phyloP scores from a whole-genome alignment of 2,329 filamentous ascomycete genomes.

The Arthrocladium fulminans region DNA sequence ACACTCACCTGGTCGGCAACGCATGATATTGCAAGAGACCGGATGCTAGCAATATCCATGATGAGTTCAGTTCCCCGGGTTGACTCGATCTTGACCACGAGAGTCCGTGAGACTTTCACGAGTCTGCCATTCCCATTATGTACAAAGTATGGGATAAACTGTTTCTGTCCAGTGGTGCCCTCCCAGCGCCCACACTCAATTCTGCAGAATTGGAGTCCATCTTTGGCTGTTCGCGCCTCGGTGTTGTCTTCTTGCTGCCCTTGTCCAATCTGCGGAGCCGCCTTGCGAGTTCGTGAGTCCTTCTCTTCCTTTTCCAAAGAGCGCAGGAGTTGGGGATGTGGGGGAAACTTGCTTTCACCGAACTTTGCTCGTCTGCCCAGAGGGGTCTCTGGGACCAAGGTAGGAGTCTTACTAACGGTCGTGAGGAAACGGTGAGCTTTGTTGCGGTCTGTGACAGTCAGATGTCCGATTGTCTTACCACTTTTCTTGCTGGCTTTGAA shows the following conservation, averaged over 20 bases:
- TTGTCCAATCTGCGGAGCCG: not conserved
- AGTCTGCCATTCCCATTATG: slow-evolving; percentile 10
- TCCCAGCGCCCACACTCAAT: slow-evolving; percentile 30
- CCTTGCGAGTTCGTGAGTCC: not conserved
- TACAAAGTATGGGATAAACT: slow-evolving; percentile 44
- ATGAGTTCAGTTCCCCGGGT: not conserved
- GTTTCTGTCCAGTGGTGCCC: slow-evolving; percentile 44
- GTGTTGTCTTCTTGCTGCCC: slow-evolving; percentile 24
- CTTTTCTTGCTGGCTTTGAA: slow-evolving; percentile 39
- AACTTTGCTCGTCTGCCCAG: slow-evolving; percentile 22
- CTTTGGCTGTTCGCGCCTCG: slow-evolving; percentile 27
- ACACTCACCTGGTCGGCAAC: not conserved
- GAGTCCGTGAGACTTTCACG: slow-evolving; percentile 10
- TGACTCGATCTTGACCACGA: not conserved
- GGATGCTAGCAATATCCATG: not conserved
- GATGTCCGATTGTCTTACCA: slow-evolving; percentile 33
- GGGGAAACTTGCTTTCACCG: slow-evolving; percentile 29
- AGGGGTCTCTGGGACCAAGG: slow-evolving; percentile 13
- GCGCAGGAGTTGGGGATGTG: slow-evolving; percentile 29
- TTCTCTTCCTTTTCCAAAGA: slow-evolving; percentile 3
- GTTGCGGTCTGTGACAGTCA: slow-evolving; percentile 37
- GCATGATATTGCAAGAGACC: not conserved
- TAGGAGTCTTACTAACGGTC: slow-evolving; percentile 19
- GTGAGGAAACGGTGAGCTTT: slow-evolving; percentile 39
- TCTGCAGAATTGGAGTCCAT: slow-evolving; percentile 36